These are phyloP conservation scores for Monosporascus sp. DNA, from an alignment of 2,329 filamentous ascomycete species.

Conservation along the genomic window DNA sequence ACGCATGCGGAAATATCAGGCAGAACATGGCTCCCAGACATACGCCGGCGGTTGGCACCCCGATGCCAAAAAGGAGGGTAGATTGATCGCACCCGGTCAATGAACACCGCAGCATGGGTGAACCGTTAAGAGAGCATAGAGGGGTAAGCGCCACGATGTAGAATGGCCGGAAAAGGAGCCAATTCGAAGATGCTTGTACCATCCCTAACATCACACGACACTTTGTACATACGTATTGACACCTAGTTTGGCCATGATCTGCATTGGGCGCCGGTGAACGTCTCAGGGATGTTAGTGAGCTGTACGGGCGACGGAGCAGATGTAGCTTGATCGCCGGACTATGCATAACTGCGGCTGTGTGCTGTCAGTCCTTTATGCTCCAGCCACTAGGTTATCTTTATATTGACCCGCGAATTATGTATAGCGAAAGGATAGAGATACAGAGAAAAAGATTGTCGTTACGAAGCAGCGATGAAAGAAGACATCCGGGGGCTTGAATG, in stretches of 20 bases:
- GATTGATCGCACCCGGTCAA: slow-evolving; percentile 84
- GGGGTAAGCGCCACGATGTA: slow-evolving; percentile 6
- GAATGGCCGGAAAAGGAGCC: slow-evolving; percentile 3
- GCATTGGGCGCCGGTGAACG: too few relatives aligned
- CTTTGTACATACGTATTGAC: slow-evolving; percentile 17
- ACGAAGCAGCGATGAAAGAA: too few relatives aligned
- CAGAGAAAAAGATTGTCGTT: too few relatives aligned
- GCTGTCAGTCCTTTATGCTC: too few relatives aligned
- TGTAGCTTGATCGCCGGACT: too few relatives aligned
- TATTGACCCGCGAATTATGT: too few relatives aligned
- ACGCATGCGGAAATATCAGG: slow-evolving; percentile 75
- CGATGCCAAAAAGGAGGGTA: slow-evolving; percentile 68
- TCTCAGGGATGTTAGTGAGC: too few relatives aligned
- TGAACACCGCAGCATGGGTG: slow-evolving; percentile 39
- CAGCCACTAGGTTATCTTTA: too few relatives aligned
- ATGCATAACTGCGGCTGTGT: too few relatives aligned
- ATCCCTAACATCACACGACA: slow-evolving; percentile 8
- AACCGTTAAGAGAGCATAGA: slow-evolving; percentile 2
- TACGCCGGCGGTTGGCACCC: slow-evolving; percentile 86
- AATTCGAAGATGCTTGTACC: slow-evolving; percentile 7
- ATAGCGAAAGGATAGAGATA: too few relatives aligned
- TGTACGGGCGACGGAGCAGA: too few relatives aligned
- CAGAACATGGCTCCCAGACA: slow-evolving; percentile 65
- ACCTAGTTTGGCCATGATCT: not conserved
- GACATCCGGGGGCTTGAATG: too few relatives aligned